These are phyloP conservation scores for Laguncularia racemosa DNA, from an alignment of 345 rosid species.

Conservation along the genomic window DNA sequence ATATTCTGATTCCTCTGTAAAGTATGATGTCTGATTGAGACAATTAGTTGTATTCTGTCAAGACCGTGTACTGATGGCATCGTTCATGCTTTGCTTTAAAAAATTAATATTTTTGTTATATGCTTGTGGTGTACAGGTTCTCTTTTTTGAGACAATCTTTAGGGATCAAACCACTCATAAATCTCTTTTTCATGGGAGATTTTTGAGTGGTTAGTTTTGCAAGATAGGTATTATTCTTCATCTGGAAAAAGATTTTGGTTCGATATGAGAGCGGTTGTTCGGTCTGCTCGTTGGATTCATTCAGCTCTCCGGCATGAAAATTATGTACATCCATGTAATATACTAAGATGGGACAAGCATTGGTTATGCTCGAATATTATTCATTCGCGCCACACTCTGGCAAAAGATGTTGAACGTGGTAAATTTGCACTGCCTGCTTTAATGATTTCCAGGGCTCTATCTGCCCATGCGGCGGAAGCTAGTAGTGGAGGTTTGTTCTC, in stretches of 20 bases:
- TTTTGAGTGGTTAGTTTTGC: slow-evolving; percentile 3
- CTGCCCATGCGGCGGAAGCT: slow-evolving; percentile 30
- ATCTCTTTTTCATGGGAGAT: not conserved
- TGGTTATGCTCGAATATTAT: slow-evolving; percentile 15
- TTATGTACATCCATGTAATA: slow-evolving; percentile 14
- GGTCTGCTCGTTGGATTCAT: slow-evolving; percentile 32
- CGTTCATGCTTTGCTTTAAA: slow-evolving; percentile 4
- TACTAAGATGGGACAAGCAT: slow-evolving; percentile 16
- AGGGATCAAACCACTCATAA: not conserved
- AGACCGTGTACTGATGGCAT: not conserved
- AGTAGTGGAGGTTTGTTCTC: slow-evolving; percentile 30
- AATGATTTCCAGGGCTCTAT: slow-evolving; percentile 31
- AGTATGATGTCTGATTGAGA: slow-evolving; percentile 1
- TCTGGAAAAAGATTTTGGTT: slow-evolving; percentile 1
- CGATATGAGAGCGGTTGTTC: slow-evolving; percentile 52
- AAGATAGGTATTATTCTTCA: not conserved
- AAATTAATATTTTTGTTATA: not conserved
- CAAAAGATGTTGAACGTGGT: slow-evolving; percentile 10
- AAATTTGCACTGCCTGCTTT: slow-evolving; percentile 15
- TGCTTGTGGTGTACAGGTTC: slow-evolving; percentile 3
- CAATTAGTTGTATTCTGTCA: slow-evolving; percentile 3
- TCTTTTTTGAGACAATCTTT: slow-evolving; percentile 1
- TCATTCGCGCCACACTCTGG: slow-evolving; percentile 11
- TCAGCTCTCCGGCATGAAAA: slow-evolving; percentile 29
- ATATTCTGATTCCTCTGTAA: slow-evolving; percentile 6